A percentile compares a stretch with the other conserved stretches of the same genome.
phyloP scores from a whole-genome alignment of 495 filamentous ascomycete genomes.

The Parachaetomium inaequale region DNA sequence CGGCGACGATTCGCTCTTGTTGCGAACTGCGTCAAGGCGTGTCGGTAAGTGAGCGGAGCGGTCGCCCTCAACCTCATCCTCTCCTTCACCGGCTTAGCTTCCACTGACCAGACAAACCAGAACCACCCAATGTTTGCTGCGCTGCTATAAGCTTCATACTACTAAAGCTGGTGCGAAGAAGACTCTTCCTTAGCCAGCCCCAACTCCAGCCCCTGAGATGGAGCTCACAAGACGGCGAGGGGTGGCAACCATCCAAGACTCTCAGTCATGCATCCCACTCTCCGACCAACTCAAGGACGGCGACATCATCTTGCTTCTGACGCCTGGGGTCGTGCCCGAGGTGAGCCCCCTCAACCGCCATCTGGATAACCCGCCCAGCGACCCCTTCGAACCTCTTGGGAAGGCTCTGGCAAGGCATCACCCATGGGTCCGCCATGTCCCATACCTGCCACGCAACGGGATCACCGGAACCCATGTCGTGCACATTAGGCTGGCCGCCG shows the following conservation, averaged over 20 bases:
- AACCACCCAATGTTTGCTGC: background rate
- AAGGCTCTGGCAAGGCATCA: slow-evolving; percentile 52
- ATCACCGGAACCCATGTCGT: slow-evolving; percentile 58
- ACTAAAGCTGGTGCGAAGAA: background rate
- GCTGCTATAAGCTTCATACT: background rate
- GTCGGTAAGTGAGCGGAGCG: slow-evolving; percentile 9
- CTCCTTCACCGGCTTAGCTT: background rate
- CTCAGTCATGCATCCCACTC: slow-evolving; percentile 41
- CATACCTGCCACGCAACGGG: slow-evolving; percentile 54
- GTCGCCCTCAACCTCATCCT: background rate
- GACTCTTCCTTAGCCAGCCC: background rate
- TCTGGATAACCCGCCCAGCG: slow-evolving; percentile 29
- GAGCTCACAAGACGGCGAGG: slow-evolving; percentile 6
- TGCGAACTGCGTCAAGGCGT: background rate
- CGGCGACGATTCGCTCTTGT: background rate
- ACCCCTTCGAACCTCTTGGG: slow-evolving; percentile 61
- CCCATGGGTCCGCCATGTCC: slow-evolving; percentile 57
- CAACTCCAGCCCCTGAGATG: background rate
- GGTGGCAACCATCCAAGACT: slow-evolving; percentile 31
- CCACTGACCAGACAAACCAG: background rate
- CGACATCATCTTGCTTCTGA: slow-evolving; percentile 57
- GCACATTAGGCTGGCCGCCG: slow-evolving; percentile 54
- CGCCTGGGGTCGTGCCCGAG: slow-evolving; percentile 52
- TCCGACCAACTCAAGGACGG: slow-evolving; percentile 39
- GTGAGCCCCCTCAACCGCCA: slow-evolving; percentile 22